phyloP scores from a whole-genome alignment of 2,329 filamentous ascomycete species.

The Cordyceps fumosorosea region DNA sequence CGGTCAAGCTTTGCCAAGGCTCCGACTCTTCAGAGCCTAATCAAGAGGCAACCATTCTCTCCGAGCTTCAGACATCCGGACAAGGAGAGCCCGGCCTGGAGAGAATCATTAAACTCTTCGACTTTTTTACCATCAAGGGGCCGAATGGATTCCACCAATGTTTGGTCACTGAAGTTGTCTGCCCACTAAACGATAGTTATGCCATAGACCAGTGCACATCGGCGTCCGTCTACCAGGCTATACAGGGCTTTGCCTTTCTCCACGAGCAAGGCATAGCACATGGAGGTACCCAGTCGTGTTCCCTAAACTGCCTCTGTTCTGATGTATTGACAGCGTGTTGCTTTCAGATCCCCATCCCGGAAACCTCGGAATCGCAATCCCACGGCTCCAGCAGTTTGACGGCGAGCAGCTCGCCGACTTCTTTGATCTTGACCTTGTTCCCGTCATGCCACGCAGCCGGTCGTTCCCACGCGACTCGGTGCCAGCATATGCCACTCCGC shows the following conservation, averaged over 20 bases:
- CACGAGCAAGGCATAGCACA: background rate
- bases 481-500: background rate
- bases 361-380: background rate
- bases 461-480: background rate
- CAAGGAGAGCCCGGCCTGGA: background rate
- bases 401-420: background rate
- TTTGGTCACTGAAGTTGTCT: background rate
- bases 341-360: background rate
- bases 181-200: background rate
- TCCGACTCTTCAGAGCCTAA: background rate
- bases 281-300: background rate
- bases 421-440: background rate
- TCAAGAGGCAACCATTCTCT: background rate
- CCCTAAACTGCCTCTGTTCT: background rate
- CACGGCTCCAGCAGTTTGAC: background rate
- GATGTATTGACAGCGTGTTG: background rate
- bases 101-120: background rate
- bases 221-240: background rate
- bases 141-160: constrained; percentile 1
- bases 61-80: background rate
- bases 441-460: background rate
- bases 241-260: constrained; percentile 1
- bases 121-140: background rate
- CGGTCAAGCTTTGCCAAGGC: background rate
- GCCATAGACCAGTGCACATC: background rate